These are phyloP conservation scores for Speleostelium caveatum DNA, from an alignment of 78 protist genomes.

Conservation along the genomic window DNA sequence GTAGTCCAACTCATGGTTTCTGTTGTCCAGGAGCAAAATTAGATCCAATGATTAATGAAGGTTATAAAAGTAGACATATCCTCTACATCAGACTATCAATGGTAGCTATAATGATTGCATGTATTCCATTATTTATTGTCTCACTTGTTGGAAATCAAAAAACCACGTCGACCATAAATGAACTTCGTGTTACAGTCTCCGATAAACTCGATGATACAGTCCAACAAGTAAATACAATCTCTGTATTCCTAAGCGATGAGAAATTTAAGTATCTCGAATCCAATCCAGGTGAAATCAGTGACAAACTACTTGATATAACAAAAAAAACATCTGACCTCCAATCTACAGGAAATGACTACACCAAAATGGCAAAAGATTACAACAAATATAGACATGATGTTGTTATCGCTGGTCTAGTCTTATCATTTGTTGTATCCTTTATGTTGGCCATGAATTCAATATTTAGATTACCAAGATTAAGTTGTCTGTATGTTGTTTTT, in stretches of 20 bases:
- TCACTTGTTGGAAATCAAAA: constrained; percentile 39
- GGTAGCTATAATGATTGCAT: too few relatives aligned
- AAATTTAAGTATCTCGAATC: too few relatives aligned
- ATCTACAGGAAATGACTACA: background rate
- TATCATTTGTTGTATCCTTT: background rate
- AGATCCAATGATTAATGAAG: constrained; percentile 57
- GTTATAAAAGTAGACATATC: constrained; percentile 1
- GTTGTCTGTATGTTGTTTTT: too few relatives aligned
- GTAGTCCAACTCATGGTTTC: constrained; percentile 41
- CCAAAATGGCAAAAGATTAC: background rate
- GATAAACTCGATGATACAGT: constrained; percentile 9
- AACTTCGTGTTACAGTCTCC: constrained; percentile 8
- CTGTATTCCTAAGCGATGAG: too few relatives aligned
- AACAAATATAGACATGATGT: background rate
- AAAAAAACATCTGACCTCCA: background rate
- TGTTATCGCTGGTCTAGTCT: constrained; percentile 20
- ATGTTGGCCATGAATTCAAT: background rate
- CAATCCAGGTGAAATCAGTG: constrained; percentile 3
- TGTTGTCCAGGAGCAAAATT: constrained; percentile 68
- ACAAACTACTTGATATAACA: background rate
- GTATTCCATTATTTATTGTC: constrained; percentile 31
- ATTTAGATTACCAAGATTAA: constrained; percentile 3
- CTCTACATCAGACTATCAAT: too few relatives aligned
- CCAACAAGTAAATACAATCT: background rate
- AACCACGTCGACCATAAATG: background rate